These are phyloP conservation scores for Aspergillus sp. DNA, from an alignment of 2,329 filamentous ascomycete genomes.

Conservation along the genomic window DNA sequence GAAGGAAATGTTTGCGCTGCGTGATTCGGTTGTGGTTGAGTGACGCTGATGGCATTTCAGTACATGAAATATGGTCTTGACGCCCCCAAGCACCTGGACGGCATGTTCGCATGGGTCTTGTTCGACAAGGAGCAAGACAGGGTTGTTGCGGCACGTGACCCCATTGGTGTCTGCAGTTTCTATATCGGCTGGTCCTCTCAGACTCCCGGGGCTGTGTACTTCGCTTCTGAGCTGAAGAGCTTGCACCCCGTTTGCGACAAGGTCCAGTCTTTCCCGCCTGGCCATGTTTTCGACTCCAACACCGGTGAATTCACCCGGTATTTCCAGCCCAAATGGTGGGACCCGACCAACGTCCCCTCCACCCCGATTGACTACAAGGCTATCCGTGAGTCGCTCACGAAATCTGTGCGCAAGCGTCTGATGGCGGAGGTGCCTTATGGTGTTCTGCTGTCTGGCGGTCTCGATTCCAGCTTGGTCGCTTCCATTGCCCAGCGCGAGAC, in stretches of 20 bases:
- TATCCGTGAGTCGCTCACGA: conserved; percentile 82
- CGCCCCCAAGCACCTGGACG: conserved; percentile 90
- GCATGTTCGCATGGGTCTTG: conserved; percentile 99
- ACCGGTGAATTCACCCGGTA: conserved; percentile 85
- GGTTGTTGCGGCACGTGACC: conserved; percentile 90
- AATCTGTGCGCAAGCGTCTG: conserved; percentile 89
- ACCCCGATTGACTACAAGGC: conserved; percentile 81
- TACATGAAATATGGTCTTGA: conserved; percentile 92
- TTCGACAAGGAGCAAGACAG: conserved; percentile 96
- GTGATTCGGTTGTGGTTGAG: not conserved
- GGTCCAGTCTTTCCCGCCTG: conserved; percentile 91
- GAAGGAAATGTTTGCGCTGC: not conserved
- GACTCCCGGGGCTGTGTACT: conserved; percentile 85
- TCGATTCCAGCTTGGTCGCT: conserved; percentile 94
- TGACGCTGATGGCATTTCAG: conserved; percentile 51
- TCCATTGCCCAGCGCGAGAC: conserved; percentile 96
- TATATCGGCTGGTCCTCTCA: conserved; percentile 91
- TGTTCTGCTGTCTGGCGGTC: conserved; percentile 89
- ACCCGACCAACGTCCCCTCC: conserved; percentile 75
- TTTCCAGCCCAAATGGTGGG: conserved; percentile 92
- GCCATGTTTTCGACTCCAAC: conserved; percentile 94
- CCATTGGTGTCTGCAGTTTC: conserved; percentile 95
- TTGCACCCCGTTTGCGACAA: conserved; percentile 92
- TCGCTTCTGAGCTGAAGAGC: conserved; percentile 95
- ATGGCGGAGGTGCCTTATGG: conserved; percentile 99